phyloP scores from a whole-genome alignment of 2,329 filamentous ascomycete species.

The Xylariaceae sp. region DNA sequence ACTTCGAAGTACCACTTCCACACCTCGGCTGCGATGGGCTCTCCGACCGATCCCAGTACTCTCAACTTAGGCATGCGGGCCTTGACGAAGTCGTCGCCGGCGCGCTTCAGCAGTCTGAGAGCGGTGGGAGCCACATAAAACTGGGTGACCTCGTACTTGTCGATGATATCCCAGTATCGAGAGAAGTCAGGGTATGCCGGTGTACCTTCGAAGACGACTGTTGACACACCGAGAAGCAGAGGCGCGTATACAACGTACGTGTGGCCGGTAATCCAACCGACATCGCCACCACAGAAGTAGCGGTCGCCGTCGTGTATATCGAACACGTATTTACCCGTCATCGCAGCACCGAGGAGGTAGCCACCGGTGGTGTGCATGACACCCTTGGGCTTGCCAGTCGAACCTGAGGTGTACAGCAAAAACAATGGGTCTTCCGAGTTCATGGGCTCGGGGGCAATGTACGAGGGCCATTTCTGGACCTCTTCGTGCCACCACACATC shows the following conservation, averaged over 20 bases:
- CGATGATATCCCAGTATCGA: slow-evolving; percentile 97
- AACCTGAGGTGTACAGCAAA: slow-evolving; percentile 95
- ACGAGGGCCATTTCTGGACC: slow-evolving; percentile 91
- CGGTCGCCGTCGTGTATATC: slow-evolving; percentile 91
- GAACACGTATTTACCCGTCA: slow-evolving; percentile 97
- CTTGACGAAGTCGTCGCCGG: slow-evolving; percentile 87
- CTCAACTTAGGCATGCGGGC: slow-evolving; percentile 83
- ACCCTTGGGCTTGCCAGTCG: slow-evolving; percentile 97
- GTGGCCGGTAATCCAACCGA: slow-evolving; percentile 98
- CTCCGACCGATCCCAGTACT: slow-evolving; percentile 89
- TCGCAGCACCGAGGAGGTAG: slow-evolving; percentile 87
- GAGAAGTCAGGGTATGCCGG: slow-evolving; percentile 97
- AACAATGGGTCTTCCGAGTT: slow-evolving; percentile 94
- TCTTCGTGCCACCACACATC: slow-evolving; percentile 99
- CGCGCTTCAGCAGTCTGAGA: slow-evolving; percentile 86
- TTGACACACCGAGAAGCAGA: slow-evolving; percentile 84
- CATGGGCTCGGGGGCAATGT: slow-evolving; percentile 84
- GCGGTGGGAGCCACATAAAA: slow-evolving; percentile 98
- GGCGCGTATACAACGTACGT: slow-evolving; percentile 98
- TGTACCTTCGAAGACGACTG: slow-evolving; percentile 96
- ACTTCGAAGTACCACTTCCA: slow-evolving; percentile 99
- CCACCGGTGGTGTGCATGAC: slow-evolving; percentile 96
- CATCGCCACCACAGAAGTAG: slow-evolving; percentile 97
- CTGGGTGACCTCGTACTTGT: slow-evolving; percentile 89
- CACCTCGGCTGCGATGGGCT: slow-evolving; percentile 94